Evolutionary conservation across 768 basidiomycete genomes (phyloP).

Genomic region (Rhodotorula paludigena): DNA sequence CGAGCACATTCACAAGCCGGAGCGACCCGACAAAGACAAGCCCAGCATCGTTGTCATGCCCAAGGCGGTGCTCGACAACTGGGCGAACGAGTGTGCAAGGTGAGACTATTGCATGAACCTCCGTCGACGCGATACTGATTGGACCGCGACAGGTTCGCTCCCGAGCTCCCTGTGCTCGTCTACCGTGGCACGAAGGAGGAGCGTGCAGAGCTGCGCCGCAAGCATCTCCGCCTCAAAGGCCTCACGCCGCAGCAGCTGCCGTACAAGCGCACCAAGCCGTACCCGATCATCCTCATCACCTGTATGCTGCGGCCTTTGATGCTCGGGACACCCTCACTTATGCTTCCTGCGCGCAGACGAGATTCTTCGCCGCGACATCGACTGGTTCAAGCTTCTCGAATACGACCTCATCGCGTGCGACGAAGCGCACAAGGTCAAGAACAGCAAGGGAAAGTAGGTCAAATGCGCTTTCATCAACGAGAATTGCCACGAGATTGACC

Average conservation of each 20-base stretch:
- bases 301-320: neutral
- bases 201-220: slow-evolving; percentile 65
- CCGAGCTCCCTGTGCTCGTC: slow-evolving; percentile 65
- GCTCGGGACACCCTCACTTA: neutral
- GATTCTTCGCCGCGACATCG: slow-evolving; percentile 15
- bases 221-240: slow-evolving; percentile 2
- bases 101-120: slow-evolving; percentile 47
- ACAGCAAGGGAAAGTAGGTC: slow-evolving; percentile 53
- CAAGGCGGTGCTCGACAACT: slow-evolving; percentile 65
- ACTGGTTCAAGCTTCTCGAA: slow-evolving; percentile 7
- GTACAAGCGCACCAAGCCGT: neutral
- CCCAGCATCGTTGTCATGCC: slow-evolving; percentile 71
- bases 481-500: neutral
- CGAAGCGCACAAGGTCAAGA: slow-evolving; percentile 35
- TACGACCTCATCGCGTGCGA: slow-evolving; percentile 18
- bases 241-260: no score
- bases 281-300: slow-evolving; percentile 23
- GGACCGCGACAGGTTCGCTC: slow-evolving; percentile 11
- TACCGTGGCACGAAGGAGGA: slow-evolving; percentile 83
- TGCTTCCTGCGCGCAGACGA: neutral
- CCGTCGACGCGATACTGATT: no score
- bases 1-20: slow-evolving; percentile 56
- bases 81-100: slow-evolving; percentile 45
- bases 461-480: no score
- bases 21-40: slow-evolving; percentile 60